These are phyloP conservation scores for Trichoderma arundinaceum DNA, from an alignment of 2,329 filamentous ascomycete genomes.

Conservation along the genomic window DNA sequence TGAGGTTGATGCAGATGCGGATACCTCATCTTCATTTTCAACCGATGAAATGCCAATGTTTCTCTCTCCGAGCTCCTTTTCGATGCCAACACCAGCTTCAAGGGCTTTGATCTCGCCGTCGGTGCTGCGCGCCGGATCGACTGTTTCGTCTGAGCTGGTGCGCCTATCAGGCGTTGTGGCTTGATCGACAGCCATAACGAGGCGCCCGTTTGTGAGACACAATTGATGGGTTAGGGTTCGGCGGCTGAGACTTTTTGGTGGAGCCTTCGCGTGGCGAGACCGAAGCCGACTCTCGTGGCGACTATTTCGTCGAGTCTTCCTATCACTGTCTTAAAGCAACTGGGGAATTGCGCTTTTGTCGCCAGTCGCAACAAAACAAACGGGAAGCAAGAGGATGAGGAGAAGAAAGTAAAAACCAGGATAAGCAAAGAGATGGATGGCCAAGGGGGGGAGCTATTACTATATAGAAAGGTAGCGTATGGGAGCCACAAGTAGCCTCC, in stretches of 20 bases:
- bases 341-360: neutral
- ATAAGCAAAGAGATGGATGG: conserved; percentile 1
- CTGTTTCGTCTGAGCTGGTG: conserved; percentile 41
- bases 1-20: conserved; percentile 12
- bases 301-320: neutral
- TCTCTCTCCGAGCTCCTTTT: conserved; percentile 1
- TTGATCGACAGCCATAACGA: conserved; percentile 26
- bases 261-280: conserved; percentile 21
- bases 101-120: conserved; percentile 26
- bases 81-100: conserved; percentile 9
- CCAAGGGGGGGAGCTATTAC: neutral
- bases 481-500: neutral
- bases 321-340: neutral
- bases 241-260: conserved; percentile 28
- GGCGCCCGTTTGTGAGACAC: conserved; percentile 8
- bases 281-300: conserved; percentile 3
- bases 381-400: neutral
- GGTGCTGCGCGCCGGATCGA: conserved; percentile 39
- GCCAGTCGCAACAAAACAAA: neutral
- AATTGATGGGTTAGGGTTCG: conserved; percentile 6
- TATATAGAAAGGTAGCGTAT: conserved; percentile 23
- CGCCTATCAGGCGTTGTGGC: conserved; percentile 35
- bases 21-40: conserved; percentile 31
- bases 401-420: neutral
- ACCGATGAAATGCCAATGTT: conserved; percentile 17